Percentiles rank a stretch among this genome's conserved stretches.
Conservation (phyloP, 768 basidiomycete genomes). For the Pisolithus tinctorius region DNA sequence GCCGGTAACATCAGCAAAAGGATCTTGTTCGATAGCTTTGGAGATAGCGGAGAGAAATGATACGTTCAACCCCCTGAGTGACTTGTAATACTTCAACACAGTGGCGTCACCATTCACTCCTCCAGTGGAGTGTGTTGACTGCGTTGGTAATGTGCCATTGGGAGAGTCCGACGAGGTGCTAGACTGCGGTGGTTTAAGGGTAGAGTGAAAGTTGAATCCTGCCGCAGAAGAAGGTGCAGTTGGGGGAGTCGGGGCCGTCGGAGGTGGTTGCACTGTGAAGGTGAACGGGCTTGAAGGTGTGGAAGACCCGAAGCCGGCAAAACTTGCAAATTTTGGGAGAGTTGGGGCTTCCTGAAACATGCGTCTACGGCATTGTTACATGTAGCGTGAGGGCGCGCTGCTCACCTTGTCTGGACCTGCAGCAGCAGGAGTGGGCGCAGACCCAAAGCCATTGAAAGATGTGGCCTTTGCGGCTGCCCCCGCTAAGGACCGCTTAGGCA, state of each 20-base stretch:
- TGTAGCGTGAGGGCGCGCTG: conserved; percentile 9
- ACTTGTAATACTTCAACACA: conserved; percentile 53
- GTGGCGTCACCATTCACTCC: conserved; percentile 23
- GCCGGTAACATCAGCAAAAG: conserved; percentile 58
- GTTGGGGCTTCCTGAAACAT: conserved; percentile 18
- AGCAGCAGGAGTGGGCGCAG: conserved; percentile 18
- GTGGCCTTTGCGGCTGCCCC: conserved; percentile 15
- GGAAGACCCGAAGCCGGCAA: conserved; percentile 44
- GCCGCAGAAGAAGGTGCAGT: conserved; percentile 8
- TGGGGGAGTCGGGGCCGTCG: conserved; percentile 3
- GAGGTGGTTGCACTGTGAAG: conserved; percentile 28
- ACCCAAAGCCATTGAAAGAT: conserved; percentile 19
- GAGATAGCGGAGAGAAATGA: conserved; percentile 56
- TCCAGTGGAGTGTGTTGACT: conserved; percentile 6
- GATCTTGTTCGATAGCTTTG: conserved; percentile 57
- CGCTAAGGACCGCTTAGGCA: conserved; percentile 46
- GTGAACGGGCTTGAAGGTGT: conserved; percentile 30
- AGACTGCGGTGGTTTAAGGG: conserved; percentile 12
- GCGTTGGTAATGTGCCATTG: conserved; percentile 5
- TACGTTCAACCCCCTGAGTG: conserved; percentile 68
- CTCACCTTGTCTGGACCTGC: conserved; percentile 19
- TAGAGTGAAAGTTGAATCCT: neutral
- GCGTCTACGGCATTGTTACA: conserved; percentile 5
- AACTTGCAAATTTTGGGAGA: conserved; percentile 43
- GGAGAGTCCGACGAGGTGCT: conserved; percentile 26